phyloP scores from a whole-genome alignment of 1,139 yeast genomes.

The Geotrichum bryndzae region DNA sequence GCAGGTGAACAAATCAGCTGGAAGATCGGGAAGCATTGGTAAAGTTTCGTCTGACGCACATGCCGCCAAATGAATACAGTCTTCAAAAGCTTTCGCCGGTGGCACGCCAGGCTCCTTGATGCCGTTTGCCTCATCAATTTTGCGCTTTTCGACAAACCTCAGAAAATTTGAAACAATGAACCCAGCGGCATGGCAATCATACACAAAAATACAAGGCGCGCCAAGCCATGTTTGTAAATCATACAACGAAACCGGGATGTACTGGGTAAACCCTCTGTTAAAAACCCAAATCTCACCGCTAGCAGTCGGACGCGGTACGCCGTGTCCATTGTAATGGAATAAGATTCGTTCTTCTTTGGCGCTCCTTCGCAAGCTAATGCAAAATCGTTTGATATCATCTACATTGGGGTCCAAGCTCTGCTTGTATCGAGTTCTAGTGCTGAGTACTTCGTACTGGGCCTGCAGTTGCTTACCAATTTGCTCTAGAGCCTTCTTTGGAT shows the following conservation, averaged over 20 bases:
- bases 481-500: constrained; percentile 87
- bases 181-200: constrained; percentile 94
- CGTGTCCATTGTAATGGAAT: constrained; percentile 97
- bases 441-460: constrained; percentile 80
- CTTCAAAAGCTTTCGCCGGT: constrained; percentile 63
- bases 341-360: constrained; percentile 82
- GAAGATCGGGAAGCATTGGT: constrained; percentile 91
- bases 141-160: constrained; percentile 82
- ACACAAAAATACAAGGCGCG: constrained; percentile 92
- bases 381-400: constrained; percentile 89
- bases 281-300: constrained; percentile 99
- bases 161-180: constrained; percentile 86
- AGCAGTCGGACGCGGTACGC: constrained; percentile 95
- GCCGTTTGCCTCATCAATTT: constrained; percentile 64
- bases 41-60: constrained; percentile 79
- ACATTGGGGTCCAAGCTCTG: constrained; percentile 92
- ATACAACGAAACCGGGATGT: constrained; percentile 88
- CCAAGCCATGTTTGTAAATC: constrained; percentile 97
- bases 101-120: constrained; percentile 34
- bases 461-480: constrained; percentile 85
- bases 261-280: constrained; percentile 93
- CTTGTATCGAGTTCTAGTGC: constrained; percentile 82
- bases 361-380: constrained; percentile 79
- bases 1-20: constrained; percentile 93
- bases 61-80: constrained; percentile 91